Evolutionary conservation across 257 asterid genomes (phyloP).

Genomic region (Salvia miltiorrhiza): DNA sequence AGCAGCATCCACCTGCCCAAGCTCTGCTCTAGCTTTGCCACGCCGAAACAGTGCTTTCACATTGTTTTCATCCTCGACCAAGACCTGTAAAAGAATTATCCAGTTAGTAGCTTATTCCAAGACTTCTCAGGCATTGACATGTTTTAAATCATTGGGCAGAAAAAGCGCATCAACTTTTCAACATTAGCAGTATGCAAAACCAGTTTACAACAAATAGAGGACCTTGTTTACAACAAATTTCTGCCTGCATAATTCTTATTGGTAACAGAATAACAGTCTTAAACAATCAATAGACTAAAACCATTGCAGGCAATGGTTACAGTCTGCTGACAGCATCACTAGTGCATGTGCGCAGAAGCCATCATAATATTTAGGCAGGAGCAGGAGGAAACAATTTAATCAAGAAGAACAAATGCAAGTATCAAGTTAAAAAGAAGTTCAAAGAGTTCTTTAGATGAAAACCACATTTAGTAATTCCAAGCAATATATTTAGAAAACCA

Average conservation of each 20-base stretch:
- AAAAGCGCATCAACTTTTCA: neutral
- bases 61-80: constrained; percentile 80
- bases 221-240: too few relatives aligned
- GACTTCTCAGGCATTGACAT: neutral
- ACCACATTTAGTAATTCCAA: neutral
- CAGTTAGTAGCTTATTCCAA: constrained; percentile 2
- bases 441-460: neutral
- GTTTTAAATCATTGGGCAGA: neutral
- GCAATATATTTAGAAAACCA: neutral
- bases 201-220: neutral
- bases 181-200: neutral
- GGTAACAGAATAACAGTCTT: too few relatives aligned
- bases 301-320: too few relatives aligned
- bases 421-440: too few relatives aligned
- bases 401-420: neutral
- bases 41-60: constrained; percentile 86
- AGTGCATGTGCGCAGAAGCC: neutral
- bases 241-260: too few relatives aligned
- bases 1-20: constrained; percentile 94
- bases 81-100: constrained; percentile 46
- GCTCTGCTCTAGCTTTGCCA: constrained; percentile 91
- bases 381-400: neutral
- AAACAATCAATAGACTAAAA: neutral
- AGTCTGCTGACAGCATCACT: neutral
- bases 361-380: neutral